Percentiles rank a stretch among this genome's conserved stretches.
These are phyloP conservation scores for Penicillium manginii DNA, from an alignment of 495 filamentous ascomycete species.

Conservation along the genomic window DNA sequence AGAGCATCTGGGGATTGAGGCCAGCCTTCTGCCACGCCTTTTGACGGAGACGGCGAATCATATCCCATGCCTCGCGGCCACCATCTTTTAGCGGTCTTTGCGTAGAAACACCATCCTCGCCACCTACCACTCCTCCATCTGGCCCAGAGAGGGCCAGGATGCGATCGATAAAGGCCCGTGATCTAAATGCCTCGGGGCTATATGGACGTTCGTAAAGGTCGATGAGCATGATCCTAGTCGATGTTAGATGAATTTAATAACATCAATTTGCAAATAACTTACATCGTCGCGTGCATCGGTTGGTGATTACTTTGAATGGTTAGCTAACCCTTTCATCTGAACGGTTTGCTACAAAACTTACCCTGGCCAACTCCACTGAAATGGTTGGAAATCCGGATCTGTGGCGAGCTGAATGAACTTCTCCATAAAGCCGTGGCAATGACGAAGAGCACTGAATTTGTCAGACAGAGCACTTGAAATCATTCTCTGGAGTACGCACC, in stretches of 20 bases:
- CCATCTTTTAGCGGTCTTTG: conserved; percentile 55
- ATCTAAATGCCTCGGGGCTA: conserved; percentile 51
- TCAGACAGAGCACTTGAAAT: conserved; percentile 11
- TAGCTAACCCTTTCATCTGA: neutral
- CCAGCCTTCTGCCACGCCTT: conserved; percentile 56
- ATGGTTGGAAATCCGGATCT: conserved; percentile 57
- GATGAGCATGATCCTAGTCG: conserved; percentile 54
- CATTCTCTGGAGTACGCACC: conserved; percentile 31
- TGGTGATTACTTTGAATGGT: conserved; percentile 49
- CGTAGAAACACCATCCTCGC: conserved; percentile 52
- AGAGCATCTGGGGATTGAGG: conserved; percentile 48
- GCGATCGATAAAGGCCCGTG: conserved; percentile 54
- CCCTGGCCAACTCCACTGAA: conserved; percentile 63
- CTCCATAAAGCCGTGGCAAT: conserved; percentile 59
- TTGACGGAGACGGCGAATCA: conserved; percentile 56
- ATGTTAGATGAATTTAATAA: conserved; percentile 6
- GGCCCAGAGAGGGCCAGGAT: conserved; percentile 57
- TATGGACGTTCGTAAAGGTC: conserved; percentile 57
- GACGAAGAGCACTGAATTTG: conserved; percentile 50
- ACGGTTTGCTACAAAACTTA: conserved; percentile 9
- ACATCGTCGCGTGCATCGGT: conserved; percentile 60
- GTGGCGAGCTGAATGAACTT: conserved; percentile 58
- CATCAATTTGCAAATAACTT: conserved; percentile 2
- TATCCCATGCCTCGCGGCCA: conserved; percentile 58
- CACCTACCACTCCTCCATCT: conserved; percentile 54